Base-by-base conservation (phyloP, 495 filamentous ascomycete species). In the Tuber magnatum region DNA sequence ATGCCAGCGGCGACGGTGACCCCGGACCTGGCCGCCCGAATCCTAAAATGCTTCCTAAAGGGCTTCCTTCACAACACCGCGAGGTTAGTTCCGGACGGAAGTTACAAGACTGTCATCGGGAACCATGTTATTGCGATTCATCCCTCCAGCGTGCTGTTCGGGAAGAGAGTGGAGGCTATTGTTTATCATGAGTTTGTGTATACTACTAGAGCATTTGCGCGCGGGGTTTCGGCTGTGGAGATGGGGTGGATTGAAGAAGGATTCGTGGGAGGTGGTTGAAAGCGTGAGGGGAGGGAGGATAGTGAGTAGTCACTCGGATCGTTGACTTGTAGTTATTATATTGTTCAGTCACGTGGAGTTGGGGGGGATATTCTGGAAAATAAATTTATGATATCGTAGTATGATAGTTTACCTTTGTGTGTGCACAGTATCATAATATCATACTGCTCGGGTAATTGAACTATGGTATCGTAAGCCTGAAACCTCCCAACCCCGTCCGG, bases 121-220 rank as follows among this genome's bases (percentile, higher is more conserved):
- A 93, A 93, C 76, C 92, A 97, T 73, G 89, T 88, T 0, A 93
- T 99, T 14, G 89, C 92, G 0, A 92, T 99, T 40, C 96, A 99
- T 82, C 96, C 96, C 0, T 90, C 90, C 0, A 97, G 93, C 81
- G 91, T 92, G 3, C 82, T 99, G 8, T 92, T 92, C 81, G 93
- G 94, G 14, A 89, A 90, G 84, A 97, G 94, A 84, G 88, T 91
- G 74, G 94, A 97, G 86, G 94, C 93, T 0, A 95, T 99, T 79
- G 90, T 98, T 90, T 99, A 94, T 80, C 88, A 94, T 78, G 94
- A 99, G 83, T 94, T 95, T 84, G 94, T 99, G 3, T 98, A 92
- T 82, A 99, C 96, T 12, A 92, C 91, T 71, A 92, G 91, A 82
- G 94, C 91, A 80, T 99, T 96, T 85, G 96, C 92, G 22, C 91